Base-by-base conservation (phyloP, 768 basidiomycete species). In the Lactifluus rugatus region DNA sequence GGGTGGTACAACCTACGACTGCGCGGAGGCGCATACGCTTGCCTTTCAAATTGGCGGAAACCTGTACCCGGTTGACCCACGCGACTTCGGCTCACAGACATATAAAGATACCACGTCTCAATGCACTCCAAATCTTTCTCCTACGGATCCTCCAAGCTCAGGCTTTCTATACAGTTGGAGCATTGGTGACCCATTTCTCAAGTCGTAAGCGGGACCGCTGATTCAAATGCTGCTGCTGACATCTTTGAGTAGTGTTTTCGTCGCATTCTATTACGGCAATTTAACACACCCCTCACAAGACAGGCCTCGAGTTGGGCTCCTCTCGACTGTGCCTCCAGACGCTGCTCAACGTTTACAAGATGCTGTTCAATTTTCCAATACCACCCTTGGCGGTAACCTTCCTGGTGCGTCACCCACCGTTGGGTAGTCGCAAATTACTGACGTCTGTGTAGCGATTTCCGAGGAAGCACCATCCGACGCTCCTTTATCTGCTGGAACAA, bases 131-230 rank as follows among this genome's bases (percentile, higher is more conserved):
- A 85, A 80, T 53, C 62, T 89, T 19, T 81, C 75, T 2, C 52
- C 74, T 7, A 89, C 87, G 26, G 87, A 89, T 65, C 72, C 83
- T 2, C 88, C 87, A 5, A 71, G 77, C 11, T 69, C 66, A 11
- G 79, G 80, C 3, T 87, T 83, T 63, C 67, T 84, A 48, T 88
- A 85, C 64, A 83, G 81, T 64, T 90, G 88, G 87, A 88, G 81
- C 70, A 70, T 90, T 31, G 88, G 88, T 2, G 79, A 78, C 62
- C 87, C 88, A 1, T 89, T 89, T 64, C 64, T 90, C 57, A 88
- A 88, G 67, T 77, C 84, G 86, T 88, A 60, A 46, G 80, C 41
- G 45, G 36, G 39, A 32, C 23, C 44, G 25, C 53, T 37, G 48
- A 9, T 48, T 21, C 11, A 50, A 48, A 23, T 34, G n/a, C 14